Evolutionary conservation across 257 asterid genomes (phyloP).

Genomic region (Petunia secreta): DNA sequence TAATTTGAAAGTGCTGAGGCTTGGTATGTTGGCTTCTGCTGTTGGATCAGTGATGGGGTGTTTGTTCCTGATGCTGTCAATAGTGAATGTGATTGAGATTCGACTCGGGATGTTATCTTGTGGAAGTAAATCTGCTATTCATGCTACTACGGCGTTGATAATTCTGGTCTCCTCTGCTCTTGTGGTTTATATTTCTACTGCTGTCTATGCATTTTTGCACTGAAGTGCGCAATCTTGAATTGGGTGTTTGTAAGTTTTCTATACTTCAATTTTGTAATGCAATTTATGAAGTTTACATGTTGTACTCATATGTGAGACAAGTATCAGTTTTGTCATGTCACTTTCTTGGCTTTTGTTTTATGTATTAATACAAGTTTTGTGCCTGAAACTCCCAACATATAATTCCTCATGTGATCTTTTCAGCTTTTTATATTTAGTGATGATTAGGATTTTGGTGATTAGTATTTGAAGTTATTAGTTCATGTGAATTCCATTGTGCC

Average conservation of each 20-base stretch:
- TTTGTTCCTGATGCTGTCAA: conserved; percentile 85
- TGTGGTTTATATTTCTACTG: conserved; percentile 76
- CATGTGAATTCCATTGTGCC: conserved; percentile 1
- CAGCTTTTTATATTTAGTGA: background rate
- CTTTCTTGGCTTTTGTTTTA: background rate
- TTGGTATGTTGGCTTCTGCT: conserved; percentile 91
- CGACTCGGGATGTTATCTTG: conserved; percentile 85
- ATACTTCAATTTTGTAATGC: no score
- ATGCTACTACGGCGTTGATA: conserved; percentile 58
- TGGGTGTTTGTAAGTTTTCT: no score
- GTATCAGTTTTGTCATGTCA: background rate
- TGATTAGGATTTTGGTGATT: background rate
- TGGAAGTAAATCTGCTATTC: conserved; percentile 75
- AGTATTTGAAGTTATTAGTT: background rate
- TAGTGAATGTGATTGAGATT: conserved; percentile 82
- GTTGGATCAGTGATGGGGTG: conserved; percentile 93
- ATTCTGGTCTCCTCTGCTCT: conserved; percentile 78
- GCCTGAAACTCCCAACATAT: background rate
- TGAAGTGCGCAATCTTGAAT: background rate
- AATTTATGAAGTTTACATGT: background rate
- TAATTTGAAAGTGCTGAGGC: conserved; percentile 66
- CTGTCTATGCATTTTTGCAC: conserved; percentile 66
- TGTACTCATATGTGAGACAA: background rate
- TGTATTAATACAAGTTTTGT: background rate
- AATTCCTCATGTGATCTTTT: background rate